A percentile compares a stretch with the other conserved stretches of the same genome.
phyloP scores from a whole-genome alignment of 371 early-diverging fungal genomes.

The Cokeromyces recurvatus region DNA sequence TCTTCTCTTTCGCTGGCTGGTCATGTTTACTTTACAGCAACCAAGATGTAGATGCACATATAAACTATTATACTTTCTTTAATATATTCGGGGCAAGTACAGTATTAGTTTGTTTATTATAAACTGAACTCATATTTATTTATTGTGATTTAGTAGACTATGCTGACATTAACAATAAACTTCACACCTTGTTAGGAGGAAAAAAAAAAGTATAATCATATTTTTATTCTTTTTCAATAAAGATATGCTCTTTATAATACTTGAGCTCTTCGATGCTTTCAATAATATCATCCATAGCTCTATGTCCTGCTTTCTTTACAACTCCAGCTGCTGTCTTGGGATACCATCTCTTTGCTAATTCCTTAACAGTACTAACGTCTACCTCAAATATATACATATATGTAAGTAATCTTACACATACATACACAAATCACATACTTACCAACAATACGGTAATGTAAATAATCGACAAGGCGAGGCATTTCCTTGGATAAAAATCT shows the following conservation, averaged over 20 bases:
- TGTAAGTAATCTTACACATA: not conserved
- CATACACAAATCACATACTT: conserved; percentile 4
- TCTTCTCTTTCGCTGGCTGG: too few species aligned
- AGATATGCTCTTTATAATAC: conserved; percentile 63
- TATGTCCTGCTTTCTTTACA: conserved; percentile 53
- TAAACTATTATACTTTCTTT: too few species aligned
- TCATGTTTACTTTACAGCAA: too few species aligned
- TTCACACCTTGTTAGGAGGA: too few species aligned
- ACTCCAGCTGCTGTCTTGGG: conserved; percentile 45
- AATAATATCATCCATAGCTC: conserved; percentile 88
- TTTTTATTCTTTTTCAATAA: conserved; percentile 48
- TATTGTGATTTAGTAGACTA: too few species aligned
- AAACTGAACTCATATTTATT: too few species aligned
- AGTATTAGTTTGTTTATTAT: too few species aligned
- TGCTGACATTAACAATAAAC: too few species aligned
- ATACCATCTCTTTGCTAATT: conserved; percentile 78
- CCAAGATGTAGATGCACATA: too few species aligned
- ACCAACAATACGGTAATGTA: conserved; percentile 87
- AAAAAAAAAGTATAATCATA: too few species aligned
- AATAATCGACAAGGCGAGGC: conserved; percentile 68
- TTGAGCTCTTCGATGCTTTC: conserved; percentile 87
- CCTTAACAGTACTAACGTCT: conserved; percentile 92
- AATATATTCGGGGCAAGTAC: too few species aligned
- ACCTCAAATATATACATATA: conserved; percentile 4
- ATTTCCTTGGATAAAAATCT: conserved; percentile 79